Conservation (phyloP, 2,329 filamentous ascomycete genomes). For the Fusarium poae region DNA sequence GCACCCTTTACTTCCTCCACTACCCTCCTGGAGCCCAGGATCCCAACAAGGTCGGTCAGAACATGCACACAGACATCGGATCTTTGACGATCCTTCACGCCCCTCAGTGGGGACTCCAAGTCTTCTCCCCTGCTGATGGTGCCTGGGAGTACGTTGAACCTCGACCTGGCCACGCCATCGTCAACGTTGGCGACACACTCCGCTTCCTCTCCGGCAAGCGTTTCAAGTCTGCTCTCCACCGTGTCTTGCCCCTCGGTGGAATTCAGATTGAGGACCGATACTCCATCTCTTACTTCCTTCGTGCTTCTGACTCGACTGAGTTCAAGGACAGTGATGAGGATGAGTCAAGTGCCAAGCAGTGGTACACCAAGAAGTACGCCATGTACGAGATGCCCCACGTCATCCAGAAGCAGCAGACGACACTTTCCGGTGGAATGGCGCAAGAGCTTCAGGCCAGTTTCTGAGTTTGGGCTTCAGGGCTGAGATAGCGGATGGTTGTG, state of each 20-base stretch:
- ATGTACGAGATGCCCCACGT: constrained; percentile 14
- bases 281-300: constrained; percentile 24
- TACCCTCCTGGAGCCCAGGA: constrained; percentile 13
- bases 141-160: constrained; percentile 20
- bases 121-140: constrained; percentile 8
- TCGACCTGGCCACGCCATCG: constrained; percentile 1
- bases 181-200: constrained; percentile 19
- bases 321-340: constrained; percentile 28
- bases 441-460: constrained; percentile 16
- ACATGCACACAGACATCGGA: constrained; percentile 33
- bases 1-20: constrained; percentile 24
- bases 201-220: constrained; percentile 26
- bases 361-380: constrained; percentile 22
- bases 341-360: constrained; percentile 17
- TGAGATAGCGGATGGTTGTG: background rate
- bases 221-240: constrained; percentile 11
- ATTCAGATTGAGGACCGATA: constrained; percentile 18
- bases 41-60: constrained; percentile 23
- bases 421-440: constrained; percentile 18
- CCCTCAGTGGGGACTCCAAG: constrained; percentile 29
- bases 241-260: constrained; percentile 13
- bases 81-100: constrained; percentile 18
- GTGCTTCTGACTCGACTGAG: constrained; percentile 13
- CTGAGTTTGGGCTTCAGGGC: background rate
- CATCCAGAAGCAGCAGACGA: constrained; percentile 12